Evolutionary conservation across 176 grass and related monocot species (phyloP).

Genomic region (maize (Zea mays)): DNA sequence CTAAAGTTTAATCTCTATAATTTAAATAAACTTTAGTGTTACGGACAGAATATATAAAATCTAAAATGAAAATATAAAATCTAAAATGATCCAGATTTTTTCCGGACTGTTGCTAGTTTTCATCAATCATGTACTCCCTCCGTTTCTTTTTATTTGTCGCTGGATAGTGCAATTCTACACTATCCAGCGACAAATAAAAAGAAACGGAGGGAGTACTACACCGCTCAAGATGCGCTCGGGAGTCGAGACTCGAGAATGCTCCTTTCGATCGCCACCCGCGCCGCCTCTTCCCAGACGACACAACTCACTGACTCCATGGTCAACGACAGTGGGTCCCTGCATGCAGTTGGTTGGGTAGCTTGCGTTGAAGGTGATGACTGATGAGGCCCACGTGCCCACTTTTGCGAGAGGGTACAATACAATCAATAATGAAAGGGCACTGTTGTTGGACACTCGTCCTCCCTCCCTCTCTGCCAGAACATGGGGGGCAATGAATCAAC

Average conservation of each 20-base stretch:
- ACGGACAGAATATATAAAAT: no score
- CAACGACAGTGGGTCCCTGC: rapidly evolving
- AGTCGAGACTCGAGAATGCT: not conserved
- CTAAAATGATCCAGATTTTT: no score
- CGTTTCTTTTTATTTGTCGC: no score
- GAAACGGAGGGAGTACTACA: not conserved
- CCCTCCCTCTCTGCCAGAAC: not conserved
- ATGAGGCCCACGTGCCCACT: not conserved
- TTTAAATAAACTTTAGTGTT: no score
- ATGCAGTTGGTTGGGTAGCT: not conserved
- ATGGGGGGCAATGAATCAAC: not conserved
- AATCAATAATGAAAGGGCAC: not conserved
- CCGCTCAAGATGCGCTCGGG: not conserved
- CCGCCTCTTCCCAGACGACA: not conserved
- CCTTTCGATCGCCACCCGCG: not conserved
- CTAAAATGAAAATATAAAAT: no score
- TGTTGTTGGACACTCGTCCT: not conserved
- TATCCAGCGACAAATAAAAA: no score
- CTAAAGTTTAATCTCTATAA: no score
- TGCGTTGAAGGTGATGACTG: not conserved
- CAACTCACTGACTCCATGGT: not conserved
- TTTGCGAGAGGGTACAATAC: not conserved
- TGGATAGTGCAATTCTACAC: no score
- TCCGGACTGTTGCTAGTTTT: no score
- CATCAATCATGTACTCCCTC: no score